These are phyloP conservation scores for Apiospora pterosperma DNA, from an alignment of 2,329 filamentous ascomycete species.

Conservation along the genomic window DNA sequence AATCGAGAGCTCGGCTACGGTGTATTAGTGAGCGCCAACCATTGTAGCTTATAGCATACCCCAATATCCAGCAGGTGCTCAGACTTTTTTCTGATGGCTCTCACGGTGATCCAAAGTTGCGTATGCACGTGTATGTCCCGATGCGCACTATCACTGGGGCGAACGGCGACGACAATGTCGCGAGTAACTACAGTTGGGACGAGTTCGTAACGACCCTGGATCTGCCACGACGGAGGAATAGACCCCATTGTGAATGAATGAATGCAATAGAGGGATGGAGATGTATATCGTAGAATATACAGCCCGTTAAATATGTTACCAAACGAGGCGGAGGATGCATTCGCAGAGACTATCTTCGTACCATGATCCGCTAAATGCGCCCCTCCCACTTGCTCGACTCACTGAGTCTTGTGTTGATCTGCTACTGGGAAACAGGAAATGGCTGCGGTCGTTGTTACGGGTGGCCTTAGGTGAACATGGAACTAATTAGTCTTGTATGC, in stretches of 20 bases:
- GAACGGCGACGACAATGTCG: background rate
- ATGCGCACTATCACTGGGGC: background rate
- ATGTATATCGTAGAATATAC: background rate
- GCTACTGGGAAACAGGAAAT: too few relatives aligned
- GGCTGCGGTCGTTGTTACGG: too few relatives aligned
- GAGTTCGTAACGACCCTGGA: background rate
- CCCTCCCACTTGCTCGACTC: too few relatives aligned
- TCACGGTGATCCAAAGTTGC: background rate
- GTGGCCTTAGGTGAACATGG: too few relatives aligned
- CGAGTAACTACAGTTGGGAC: background rate
- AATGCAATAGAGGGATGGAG: background rate
- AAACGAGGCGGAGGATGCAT: too few relatives aligned
- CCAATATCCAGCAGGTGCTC: background rate
- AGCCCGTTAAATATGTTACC: background rate
- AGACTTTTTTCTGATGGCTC: background rate
- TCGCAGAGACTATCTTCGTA: too few relatives aligned
- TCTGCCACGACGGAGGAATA: background rate
- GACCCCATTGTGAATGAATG: background rate
- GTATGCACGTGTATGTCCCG: background rate
- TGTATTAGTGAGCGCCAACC: background rate
- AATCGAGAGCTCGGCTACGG: background rate
- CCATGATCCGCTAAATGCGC: too few relatives aligned
- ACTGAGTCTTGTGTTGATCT: too few relatives aligned
- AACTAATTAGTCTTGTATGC: too few relatives aligned
- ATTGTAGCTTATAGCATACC: background rate